These are phyloP conservation scores for Lipomyces spencermartinsiae DNA, from an alignment of 805 yeast species.

Conservation along the genomic window DNA sequence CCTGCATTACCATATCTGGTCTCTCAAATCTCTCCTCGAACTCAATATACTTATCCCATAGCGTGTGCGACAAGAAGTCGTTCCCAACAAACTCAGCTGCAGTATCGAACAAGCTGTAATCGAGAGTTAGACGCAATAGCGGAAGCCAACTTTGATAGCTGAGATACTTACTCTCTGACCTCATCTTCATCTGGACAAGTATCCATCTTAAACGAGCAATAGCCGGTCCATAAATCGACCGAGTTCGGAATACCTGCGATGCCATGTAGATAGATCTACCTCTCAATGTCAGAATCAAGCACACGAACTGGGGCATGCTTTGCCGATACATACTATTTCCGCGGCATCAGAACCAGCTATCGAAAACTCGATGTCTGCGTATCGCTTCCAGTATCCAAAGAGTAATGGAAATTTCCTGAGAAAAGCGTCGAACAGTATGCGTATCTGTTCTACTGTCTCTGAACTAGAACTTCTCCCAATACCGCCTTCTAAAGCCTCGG, in stretches of 20 bases:
- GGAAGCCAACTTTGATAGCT: background rate
- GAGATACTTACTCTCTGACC: conserved; percentile 30
- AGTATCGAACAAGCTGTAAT: conserved; percentile 50
- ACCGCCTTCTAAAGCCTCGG: conserved; percentile 45
- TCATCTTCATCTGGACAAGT: conserved; percentile 38
- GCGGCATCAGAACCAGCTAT: conserved; percentile 45
- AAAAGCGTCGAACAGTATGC: conserved; percentile 44
- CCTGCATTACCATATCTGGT: conserved; percentile 52
- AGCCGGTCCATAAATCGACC: conserved; percentile 50
- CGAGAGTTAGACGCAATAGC: background rate
- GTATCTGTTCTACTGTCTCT: conserved; percentile 40
- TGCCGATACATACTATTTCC: conserved; percentile 27
- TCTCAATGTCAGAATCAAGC: background rate
- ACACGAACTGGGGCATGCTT: background rate
- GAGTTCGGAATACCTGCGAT: conserved; percentile 43
- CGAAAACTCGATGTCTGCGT: conserved; percentile 49
- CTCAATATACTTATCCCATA: conserved; percentile 82
- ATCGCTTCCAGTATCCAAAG: conserved; percentile 52
- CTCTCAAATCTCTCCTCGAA: conserved; percentile 59
- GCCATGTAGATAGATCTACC: conserved; percentile 46
- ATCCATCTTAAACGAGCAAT: conserved; percentile 46
- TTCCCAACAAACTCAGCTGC: conserved; percentile 64
- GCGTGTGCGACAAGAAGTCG: conserved; percentile 75
- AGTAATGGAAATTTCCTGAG: conserved; percentile 48
- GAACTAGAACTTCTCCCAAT: conserved; percentile 43